These are phyloP conservation scores for Colletotrichum sidae DNA, from an alignment of 2,329 filamentous ascomycete species.

Conservation along the genomic window DNA sequence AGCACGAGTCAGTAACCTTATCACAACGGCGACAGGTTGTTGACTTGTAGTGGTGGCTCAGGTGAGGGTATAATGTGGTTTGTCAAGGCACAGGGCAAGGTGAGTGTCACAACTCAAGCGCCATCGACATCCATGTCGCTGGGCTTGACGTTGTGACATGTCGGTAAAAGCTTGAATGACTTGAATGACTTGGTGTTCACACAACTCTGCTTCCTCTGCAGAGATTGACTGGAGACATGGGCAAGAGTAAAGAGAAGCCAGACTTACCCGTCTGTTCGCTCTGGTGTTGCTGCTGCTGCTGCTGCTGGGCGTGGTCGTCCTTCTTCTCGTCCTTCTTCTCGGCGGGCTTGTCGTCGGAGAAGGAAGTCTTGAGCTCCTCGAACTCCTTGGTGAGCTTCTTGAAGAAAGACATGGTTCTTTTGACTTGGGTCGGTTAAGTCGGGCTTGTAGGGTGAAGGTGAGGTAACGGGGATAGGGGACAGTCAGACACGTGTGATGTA, in stretches of 20 bases:
- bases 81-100: neutral
- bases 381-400: constrained; percentile 56
- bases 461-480: constrained; percentile 17
- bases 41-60: constrained; percentile 2
- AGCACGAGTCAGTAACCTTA: constrained; percentile 35
- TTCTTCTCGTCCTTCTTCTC: constrained; percentile 40
- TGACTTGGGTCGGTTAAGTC: constrained; percentile 24
- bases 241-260: neutral
- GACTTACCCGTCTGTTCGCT: constrained; percentile 37
- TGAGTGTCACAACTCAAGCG: neutral
- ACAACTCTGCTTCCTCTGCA: neutral
- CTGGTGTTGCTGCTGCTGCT: constrained; percentile 39
- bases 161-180: neutral
- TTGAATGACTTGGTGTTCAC: neutral
- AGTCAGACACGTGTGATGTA: constrained; percentile 19
- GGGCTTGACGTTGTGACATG: constrained; percentile 13
- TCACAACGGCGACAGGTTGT: constrained; percentile 23
- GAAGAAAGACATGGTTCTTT: constrained; percentile 55
- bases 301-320: constrained; percentile 40
- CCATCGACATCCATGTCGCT: neutral
- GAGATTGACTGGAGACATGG: neutral
- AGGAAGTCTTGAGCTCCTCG: constrained; percentile 60
- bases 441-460: constrained; percentile 20
- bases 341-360: constrained; percentile 48
- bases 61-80: neutral